phyloP scores from a whole-genome alignment of 1,284 basidiomycete genomes.

The Microbotryomycetes sp. region DNA sequence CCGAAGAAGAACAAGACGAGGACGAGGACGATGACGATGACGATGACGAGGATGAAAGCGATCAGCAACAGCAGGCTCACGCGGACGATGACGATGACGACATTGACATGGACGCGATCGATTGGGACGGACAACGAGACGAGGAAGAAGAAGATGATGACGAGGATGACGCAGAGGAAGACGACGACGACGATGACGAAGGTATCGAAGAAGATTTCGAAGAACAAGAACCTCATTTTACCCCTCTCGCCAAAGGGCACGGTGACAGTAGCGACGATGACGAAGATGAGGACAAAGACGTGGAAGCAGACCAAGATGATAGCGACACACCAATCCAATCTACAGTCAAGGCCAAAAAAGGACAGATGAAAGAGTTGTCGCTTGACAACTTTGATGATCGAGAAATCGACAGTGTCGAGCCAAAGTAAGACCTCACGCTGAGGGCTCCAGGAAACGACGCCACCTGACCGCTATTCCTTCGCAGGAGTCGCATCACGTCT shows the following conservation, averaged over 20 bases:
- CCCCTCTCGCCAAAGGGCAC: slow-evolving; percentile 12
- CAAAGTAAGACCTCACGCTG: slow-evolving; percentile 8
- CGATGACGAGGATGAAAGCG: slow-evolving; percentile 17
- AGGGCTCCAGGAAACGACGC: not conserved
- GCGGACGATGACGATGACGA: slow-evolving; percentile 30
- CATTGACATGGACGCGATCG: slow-evolving; percentile 4
- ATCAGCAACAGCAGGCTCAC: slow-evolving; percentile 47
- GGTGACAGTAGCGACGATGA: slow-evolving; percentile 28
- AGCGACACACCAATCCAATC: not conserved
- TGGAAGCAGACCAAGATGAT: slow-evolving; percentile 20
- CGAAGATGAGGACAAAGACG: slow-evolving; percentile 31
- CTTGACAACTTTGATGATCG: slow-evolving; percentile 32
- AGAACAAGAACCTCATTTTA: slow-evolving; percentile 5
- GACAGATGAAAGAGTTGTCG: slow-evolving; percentile 9
- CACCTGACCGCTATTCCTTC: too few relatives aligned
- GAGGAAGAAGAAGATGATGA: slow-evolving; percentile 43
- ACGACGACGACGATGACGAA: slow-evolving; percentile 36
- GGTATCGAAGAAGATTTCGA: slow-evolving; percentile 24
- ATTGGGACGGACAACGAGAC: slow-evolving; percentile 4
- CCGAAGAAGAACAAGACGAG: slow-evolving; percentile 36
- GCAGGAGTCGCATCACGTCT: slow-evolving; percentile 23
- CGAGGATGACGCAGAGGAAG: slow-evolving; percentile 49
- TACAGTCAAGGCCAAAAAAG: too few relatives aligned
- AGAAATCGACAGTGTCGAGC: not conserved
- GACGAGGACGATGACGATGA: slow-evolving; percentile 39